These are phyloP conservation scores for Aspergillus ostianus DNA, from an alignment of 495 filamentous ascomycete species.

Conservation along the genomic window DNA sequence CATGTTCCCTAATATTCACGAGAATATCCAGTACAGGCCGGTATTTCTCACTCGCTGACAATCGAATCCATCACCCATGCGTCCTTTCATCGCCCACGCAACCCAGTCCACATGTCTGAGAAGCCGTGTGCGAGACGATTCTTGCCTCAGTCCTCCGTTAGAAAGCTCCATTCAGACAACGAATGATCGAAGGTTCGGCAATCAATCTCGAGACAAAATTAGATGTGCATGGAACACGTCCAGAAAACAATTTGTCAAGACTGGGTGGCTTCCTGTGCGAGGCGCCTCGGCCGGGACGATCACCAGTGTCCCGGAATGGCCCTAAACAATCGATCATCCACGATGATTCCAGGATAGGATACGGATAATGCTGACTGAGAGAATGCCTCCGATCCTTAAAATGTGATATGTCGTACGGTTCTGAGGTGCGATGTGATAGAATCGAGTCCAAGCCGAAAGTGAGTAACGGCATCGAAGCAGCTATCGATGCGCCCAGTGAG, in stretches of 20 bases:
- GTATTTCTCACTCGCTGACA: not conserved
- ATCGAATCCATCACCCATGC: not conserved
- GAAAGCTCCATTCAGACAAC: not conserved
- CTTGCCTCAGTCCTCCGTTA: not conserved
- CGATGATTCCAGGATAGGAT: conserved; percentile 12
- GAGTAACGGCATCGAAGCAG: too few relatives aligned
- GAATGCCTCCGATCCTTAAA: conserved; percentile 11
- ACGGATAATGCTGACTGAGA: conserved; percentile 9
- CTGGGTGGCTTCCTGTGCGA: conserved; percentile 12
- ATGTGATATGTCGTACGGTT: conserved; percentile 23
- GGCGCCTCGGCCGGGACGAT: conserved; percentile 18
- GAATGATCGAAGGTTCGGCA: not conserved
- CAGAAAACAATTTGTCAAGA: conserved; percentile 23
- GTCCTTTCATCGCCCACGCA: not conserved
- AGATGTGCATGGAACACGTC: conserved; percentile 19
- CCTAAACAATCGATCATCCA: conserved; percentile 15
- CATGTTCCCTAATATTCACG: not conserved
- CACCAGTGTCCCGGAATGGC: conserved; percentile 17
- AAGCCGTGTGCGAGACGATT: not conserved
- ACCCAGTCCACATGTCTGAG: not conserved
- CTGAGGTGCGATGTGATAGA: not conserved
- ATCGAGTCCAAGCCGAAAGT: not conserved
- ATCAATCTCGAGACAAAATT: not conserved
- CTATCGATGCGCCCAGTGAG: too few relatives aligned
- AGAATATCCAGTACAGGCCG: not conserved